Base-by-base conservation (phyloP, 331 rosid species). In the Ulmus americana region DNA sequence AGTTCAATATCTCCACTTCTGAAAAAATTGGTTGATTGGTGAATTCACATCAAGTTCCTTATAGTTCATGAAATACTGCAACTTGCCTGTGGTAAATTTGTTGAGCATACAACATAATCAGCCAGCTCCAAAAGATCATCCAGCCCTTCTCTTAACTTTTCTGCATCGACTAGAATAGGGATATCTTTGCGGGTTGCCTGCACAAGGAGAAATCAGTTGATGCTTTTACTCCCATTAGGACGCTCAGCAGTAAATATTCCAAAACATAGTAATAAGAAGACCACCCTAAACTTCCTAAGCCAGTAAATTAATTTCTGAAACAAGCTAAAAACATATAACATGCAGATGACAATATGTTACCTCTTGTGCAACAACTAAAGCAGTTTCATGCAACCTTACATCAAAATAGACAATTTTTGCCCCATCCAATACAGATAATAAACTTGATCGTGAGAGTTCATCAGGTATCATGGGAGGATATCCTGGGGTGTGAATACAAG, bases 401-500 rank as follows among this genome's bases (percentile, higher is more conserved):
- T 94, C 98, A 65, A 82, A 82, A 74, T 83, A 94, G 58, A 63
- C 95, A 52, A 90, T 61, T 72, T 72, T 87, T 38, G 98, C 90
- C 64, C 95, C 97, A 74, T 90, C 80, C 82, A 94, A 44, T 20
- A 88, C 85, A 70, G 95, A 86, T 54, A 80, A 59, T 72, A 94
- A 59, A 75, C 80, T 87, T 14, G 79, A 77, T 62, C 44, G 73
- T 4, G 95, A 28, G 71, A 94, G 91, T 53, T 94, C 95, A 12
- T 77, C 80, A 12, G 95, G 95, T 57, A 74, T 65, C 98, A 89
- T 82, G 58, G 88, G 86, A 81, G 97, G 97, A 84, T 90, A 81
- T 66, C 97, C 98, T 12, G 95, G 82, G 66, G 95, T 94, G 81
- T 77, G 84, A 63, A 94, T 89, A 70, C 97, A 89, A 40, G 98